A percentile compares a stretch with the other conserved stretches of the same genome.
These are phyloP conservation scores for Saccharomycopsis sp. DNA, from an alignment of 805 yeast species.

Conservation along the genomic window DNA sequence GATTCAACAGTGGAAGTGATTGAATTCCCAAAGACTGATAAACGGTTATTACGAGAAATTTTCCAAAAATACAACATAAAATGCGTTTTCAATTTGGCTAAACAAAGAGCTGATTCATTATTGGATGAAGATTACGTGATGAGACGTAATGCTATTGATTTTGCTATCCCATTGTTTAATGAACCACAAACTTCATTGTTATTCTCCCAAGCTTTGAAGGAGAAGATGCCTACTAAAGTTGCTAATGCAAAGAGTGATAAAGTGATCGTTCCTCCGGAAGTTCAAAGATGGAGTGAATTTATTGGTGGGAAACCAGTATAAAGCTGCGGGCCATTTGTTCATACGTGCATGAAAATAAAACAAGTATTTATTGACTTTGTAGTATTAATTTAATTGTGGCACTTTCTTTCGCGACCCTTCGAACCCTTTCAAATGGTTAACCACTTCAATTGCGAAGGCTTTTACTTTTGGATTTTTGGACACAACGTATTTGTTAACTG, in stretches of 20 bases:
- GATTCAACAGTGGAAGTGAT: constrained; percentile 42
- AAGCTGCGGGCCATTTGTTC: not conserved
- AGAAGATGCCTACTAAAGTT: constrained; percentile 43
- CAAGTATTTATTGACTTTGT: not conserved
- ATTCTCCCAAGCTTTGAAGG: constrained; percentile 76
- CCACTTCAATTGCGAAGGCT: constrained; percentile 7
- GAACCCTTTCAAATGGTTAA: not conserved
- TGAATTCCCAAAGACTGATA: constrained; percentile 89
- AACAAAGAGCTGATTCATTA: constrained; percentile 77
- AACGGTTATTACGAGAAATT: constrained; percentile 87
- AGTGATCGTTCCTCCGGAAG: constrained; percentile 74
- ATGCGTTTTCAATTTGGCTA: constrained; percentile 88
- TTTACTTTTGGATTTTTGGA: constrained; percentile 5
- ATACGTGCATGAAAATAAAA: not conserved
- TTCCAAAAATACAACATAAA: constrained; percentile 81
- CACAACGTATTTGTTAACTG: constrained; percentile 5
- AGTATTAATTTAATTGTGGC: not conserved
- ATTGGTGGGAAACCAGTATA: constrained; percentile 86
- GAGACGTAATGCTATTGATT: constrained; percentile 99
- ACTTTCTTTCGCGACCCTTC: constrained; percentile 5
- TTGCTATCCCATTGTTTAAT: constrained; percentile 91
- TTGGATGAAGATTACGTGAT: constrained; percentile 89
- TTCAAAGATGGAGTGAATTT: constrained; percentile 93
- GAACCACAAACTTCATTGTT: constrained; percentile 90
- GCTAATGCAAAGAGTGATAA: constrained; percentile 21